Evolutionary conservation across 2,329 filamentous ascomycete species (phyloP).

Genomic region (Colletotrichum eremochloae): DNA sequence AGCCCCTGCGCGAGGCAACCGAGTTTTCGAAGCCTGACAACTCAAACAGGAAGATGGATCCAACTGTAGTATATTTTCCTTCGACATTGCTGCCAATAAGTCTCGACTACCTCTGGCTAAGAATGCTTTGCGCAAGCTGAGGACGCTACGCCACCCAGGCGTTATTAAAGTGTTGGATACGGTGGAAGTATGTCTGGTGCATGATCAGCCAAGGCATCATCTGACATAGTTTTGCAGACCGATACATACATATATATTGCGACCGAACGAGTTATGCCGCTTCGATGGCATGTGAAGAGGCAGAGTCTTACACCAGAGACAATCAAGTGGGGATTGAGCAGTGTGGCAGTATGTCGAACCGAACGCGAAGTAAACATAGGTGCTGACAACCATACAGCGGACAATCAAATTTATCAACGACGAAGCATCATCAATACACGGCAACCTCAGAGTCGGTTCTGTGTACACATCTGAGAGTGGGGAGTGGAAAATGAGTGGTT

Average conservation of each 20-base stretch:
- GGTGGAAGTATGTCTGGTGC: slow-evolving; percentile 75
- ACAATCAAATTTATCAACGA: slow-evolving; percentile 97
- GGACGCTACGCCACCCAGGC: slow-evolving; percentile 92
- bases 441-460: slow-evolving; percentile 85
- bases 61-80: slow-evolving; percentile 96
- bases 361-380: neutral
- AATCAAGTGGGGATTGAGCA: slow-evolving; percentile 94
- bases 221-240: slow-evolving; percentile 67
- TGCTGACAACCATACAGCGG: slow-evolving; percentile 64
- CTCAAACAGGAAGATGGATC: slow-evolving; percentile 86
- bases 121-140: slow-evolving; percentile 93
- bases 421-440: slow-evolving; percentile 92
- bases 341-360: slow-evolving; percentile 74
- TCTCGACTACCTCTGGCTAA: slow-evolving; percentile 86
- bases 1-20: neutral
- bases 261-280: slow-evolving; percentile 87
- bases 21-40: slow-evolving; percentile 8
- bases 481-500: slow-evolving; percentile 96
- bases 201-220: slow-evolving; percentile 42
- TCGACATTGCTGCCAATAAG: slow-evolving; percentile 87
- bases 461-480: slow-evolving; percentile 96
- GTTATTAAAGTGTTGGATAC: slow-evolving; percentile 95
- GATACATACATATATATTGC: slow-evolving; percentile 97
- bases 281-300: slow-evolving; percentile 91
- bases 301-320: slow-evolving; percentile 92